Evolutionary conservation across 176 grass and related monocot species (phyloP).

Genomic region (Musa itinerans): DNA sequence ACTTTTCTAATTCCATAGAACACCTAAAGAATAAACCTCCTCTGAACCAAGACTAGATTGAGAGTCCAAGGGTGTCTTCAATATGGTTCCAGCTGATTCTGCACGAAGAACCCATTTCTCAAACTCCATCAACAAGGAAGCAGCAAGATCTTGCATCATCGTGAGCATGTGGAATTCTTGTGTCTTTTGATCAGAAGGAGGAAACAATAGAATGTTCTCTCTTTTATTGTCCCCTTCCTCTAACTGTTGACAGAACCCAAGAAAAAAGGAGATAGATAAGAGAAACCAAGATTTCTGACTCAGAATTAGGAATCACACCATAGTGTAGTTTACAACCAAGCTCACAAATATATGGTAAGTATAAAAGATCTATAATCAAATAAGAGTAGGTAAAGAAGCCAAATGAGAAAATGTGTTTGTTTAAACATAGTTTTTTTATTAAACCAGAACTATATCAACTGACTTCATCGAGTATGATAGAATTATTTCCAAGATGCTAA

Average conservation of each 20-base stretch:
- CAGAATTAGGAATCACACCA: not conserved
- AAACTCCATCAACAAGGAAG: conserved; percentile 96
- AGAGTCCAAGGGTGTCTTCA: conserved; percentile 99
- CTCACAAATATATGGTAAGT: not conserved
- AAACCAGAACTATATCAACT: too few relatives aligned
- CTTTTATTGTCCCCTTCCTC: conserved; percentile 50
- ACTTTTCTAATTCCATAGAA: conserved; percentile 53
- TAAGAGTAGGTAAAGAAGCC: not conserved
- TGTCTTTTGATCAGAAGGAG: conserved; percentile 70
- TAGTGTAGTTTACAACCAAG: not conserved
- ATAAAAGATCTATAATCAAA: not conserved
- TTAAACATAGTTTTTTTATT: too few relatives aligned
- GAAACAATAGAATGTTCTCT: conserved; percentile 71
- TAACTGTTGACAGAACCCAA: conserved; percentile 36
- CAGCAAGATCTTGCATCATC: conserved; percentile 93
- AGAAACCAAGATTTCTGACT: not conserved
- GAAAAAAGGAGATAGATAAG: conserved; percentile 5
- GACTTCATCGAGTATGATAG: too few relatives aligned
- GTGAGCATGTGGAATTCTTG: conserved; percentile 95
- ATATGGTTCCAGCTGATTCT: conserved; percentile 91
- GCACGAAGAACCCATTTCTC: conserved; percentile 98
- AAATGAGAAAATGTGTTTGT: not conserved
- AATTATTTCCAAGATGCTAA: too few relatives aligned
- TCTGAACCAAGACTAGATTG: conserved; percentile 99
- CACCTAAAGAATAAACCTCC: conserved; percentile 94